Evolutionary conservation across 148 eudicot species (phyloP).

Genomic region (Cornus florida): DNA sequence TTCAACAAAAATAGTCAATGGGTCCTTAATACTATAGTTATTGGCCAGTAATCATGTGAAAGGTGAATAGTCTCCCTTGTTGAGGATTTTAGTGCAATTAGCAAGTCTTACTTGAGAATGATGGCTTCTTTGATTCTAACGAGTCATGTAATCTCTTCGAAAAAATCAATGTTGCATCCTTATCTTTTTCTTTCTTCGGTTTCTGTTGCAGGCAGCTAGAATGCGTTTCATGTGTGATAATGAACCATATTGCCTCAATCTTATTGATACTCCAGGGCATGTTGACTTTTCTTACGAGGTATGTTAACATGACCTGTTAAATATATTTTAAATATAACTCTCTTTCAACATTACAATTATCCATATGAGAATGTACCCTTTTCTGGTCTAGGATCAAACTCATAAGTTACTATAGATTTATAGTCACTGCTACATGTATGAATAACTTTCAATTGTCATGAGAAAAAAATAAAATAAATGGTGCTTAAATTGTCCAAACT

Average conservation of each 20-base stretch:
- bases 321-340: background rate
- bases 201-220: slow-evolving; percentile 75
- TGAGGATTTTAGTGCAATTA: too few species aligned
- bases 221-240: slow-evolving; percentile 77
- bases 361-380: background rate
- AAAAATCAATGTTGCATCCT: too few species aligned
- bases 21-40: too few species aligned
- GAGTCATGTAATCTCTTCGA: too few species aligned
- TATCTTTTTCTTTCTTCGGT: slow-evolving; percentile 11
- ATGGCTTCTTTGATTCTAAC: too few species aligned
- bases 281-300: slow-evolving; percentile 99
- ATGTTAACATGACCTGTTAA: slow-evolving; percentile 9
- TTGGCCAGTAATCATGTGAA: too few species aligned
- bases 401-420: background rate
- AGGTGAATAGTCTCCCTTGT: too few species aligned
- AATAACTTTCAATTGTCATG: background rate
- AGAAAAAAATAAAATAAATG: background rate
- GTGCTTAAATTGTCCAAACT: background rate
- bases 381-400: background rate
- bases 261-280: slow-evolving; percentile 99
- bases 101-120: too few species aligned
- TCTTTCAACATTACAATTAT: background rate
- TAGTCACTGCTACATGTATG: background rate
- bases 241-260: slow-evolving; percentile 86
- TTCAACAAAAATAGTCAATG: too few species aligned